Evolutionary conservation across 106 monocot genomes (phyloP), one percentile per base, ranked within the genome.

Genomic region (Dendrobium huoshanense): DNA sequence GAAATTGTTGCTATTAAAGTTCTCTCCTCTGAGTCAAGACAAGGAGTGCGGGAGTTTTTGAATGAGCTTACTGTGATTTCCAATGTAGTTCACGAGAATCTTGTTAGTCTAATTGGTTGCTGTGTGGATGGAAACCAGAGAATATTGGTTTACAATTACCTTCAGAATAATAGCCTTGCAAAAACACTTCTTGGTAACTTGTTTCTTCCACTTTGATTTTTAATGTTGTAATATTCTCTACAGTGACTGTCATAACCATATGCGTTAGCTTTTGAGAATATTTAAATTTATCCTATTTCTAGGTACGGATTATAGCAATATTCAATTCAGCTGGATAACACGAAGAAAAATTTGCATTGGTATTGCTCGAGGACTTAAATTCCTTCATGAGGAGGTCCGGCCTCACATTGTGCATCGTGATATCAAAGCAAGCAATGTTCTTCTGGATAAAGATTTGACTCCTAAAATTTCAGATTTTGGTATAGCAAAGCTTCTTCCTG

Each of bases 401-500:
- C 84, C 87, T 7, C 87, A 76, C 81, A 49, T 87, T 56, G 87
- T 87, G 55, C 87, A 87, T 56, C 73, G 87, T 4, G 87, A 87
- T 80, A 87, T 87, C 29, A 87, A 87, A 78, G 87, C 87, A 10
- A 78, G 87, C 59, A 87, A 87, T 75, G 79, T 87, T 75, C 87
- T 87, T 82, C 84, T 87, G 13, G 87, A 87, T 77, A 79, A 79
- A 55, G 68, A 87, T 81, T 84, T 87, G 41, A 87, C 51, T 6
- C 84, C 87, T 47, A 87, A 87, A 37, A 84, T 87, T 55, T 81
- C 87, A 51, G 87, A 87, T 79, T 87, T 87, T 87, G 87, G 87
- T 47, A 79, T 87, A 9, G 87, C 87, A 68, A 87, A 82, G 77
- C 79, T 87, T 78, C 49, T 87, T 33, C 87, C 87, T 5, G 42